Evolutionary conservation across 2,329 filamentous ascomycete genomes (phyloP), one percentile per base, ranked within the genome.

Genomic region (Botryotinia narcissicola): DNA sequence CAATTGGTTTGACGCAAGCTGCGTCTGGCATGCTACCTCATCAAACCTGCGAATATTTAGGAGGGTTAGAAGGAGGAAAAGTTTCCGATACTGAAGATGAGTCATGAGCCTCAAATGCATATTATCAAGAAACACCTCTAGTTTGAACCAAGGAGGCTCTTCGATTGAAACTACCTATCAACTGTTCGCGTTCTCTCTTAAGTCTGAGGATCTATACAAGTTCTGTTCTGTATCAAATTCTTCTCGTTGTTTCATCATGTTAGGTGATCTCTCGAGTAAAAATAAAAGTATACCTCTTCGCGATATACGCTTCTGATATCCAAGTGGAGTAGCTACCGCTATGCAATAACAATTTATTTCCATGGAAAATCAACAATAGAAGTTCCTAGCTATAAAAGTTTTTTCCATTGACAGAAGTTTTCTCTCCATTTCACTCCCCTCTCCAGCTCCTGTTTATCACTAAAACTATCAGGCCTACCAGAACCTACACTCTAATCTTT

Each of bases 381-480:
- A 25, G 10, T 14, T 51, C 48, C 48, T 51, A 2, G 48, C 22
- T 14, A 14, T 6, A n/a, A 14, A n/a, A 4, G 5, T 51, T 14
- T n/a, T 12, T 12, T n/a, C n/a, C 25, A n/a, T n/a, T 51, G 22
- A 51, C 22, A 51, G 48, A 51, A n/a, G 12, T 1, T n/a, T 25
- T n/a, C 48, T 51, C 48, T 5, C 22, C 10, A 14, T 51, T 12
- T 25, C 20, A 20, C 46, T 6, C 10, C 22, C 9, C 46, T 51
- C 48, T 51, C 12, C 10, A n/a, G 7, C 48, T n/a, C 4, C 10
- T 51, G 4, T 4, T n/a, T 12, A 6, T 51, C 22, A 14, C 0
- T 51, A 51, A n/a, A n/a, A 1, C 10, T 9, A n/a, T n/a, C 22
- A n/a, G 14, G 22, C 9, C 10, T 0, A 14, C 10, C 22, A 0